A percentile compares a stretch with the other conserved stretches of the same genome.
These are phyloP conservation scores for Epipyxis sp. DNA, from an alignment of 108 stramenopile genomes.

Conservation along the genomic window DNA sequence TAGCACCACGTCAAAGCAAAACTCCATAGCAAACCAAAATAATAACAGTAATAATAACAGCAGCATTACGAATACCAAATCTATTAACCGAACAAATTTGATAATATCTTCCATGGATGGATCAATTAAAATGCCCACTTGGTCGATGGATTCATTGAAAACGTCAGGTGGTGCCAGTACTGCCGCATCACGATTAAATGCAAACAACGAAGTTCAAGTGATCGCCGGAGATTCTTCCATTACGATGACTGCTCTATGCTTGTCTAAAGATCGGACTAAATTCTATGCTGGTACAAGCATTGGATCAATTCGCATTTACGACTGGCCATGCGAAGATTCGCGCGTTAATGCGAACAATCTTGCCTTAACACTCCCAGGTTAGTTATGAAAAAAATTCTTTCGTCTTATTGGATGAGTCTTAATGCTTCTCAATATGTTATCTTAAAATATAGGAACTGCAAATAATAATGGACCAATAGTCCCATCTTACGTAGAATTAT, in stretches of 20 bases:
- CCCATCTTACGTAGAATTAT: neutral
- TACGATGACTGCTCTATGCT: constrained; percentile 31
- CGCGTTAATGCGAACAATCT: no score
- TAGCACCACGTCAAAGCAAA: no score
- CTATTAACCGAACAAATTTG: neutral
- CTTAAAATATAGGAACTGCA: no score
- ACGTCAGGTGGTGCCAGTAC: neutral
- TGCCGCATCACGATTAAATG: neutral
- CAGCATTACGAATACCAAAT: neutral
- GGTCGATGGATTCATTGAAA: neutral
- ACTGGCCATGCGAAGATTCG: no score
- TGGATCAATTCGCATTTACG: constrained; percentile 35
- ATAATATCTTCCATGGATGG: neutral
- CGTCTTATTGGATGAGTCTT: no score
- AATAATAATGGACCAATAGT: no score
- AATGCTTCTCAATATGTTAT: no score
- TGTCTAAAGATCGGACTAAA: constrained; percentile 27
- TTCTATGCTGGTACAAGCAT: constrained; percentile 37
- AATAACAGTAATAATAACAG: neutral
- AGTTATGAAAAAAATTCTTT: no score
- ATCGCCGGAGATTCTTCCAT: neutral
- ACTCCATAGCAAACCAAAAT: neutral
- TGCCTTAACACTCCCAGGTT: no score
- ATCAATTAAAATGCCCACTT: neutral
- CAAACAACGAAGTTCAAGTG: neutral